Base-by-base conservation (phyloP, 371 early-diverging fungal genomes). In the Mucor racemosus region DNA sequence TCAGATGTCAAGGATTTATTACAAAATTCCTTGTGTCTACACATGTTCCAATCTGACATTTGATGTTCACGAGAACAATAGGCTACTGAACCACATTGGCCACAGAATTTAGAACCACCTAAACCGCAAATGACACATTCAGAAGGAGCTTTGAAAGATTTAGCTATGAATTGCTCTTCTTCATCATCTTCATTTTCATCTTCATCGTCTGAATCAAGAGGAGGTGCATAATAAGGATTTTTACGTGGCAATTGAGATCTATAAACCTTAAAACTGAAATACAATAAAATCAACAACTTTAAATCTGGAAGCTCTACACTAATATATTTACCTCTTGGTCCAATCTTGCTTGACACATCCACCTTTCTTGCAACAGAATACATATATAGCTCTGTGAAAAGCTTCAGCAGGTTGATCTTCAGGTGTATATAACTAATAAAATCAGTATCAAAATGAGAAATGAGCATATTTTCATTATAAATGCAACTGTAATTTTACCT, bases 21-120 rank as follows among this genome's bases (percentile, higher is more conserved):
- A 73, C 95, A 95, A 55, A 80, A 80, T 19, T 76, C 71, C 62
- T 92, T 92, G 78, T 97, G 96, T 14, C 82, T 72, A 19, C 91
- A 93, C 40, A 76, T 67, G 5, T 76, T 89, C 97, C 97, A 97
- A 77, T 97, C 93, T 0, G 84, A 68, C 34, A 90, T 67, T 78
- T 97, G 97, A 75, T 98, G 98, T 19, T 87, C 88, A 62, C 89
- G 85, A 21, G 88, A 88, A 77, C 98, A 98, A 78, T 98, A 98
- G 39, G 74, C 69, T 14, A 78, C 81, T 8, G 48, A 40, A 31
- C 89, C 86, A 71, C 98, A 98, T 66, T 85, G 82, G 33, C 92
- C 86, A 75, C 98, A 98, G 9, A 74, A 73, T 71, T 92, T 92
- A 40, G 88, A 76, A 21, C 92, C 97, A n/a, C 76, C 74, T 66